phyloP scores from a whole-genome alignment of 2,329 filamentous ascomycete species.

The Apiospora sp. region DNA sequence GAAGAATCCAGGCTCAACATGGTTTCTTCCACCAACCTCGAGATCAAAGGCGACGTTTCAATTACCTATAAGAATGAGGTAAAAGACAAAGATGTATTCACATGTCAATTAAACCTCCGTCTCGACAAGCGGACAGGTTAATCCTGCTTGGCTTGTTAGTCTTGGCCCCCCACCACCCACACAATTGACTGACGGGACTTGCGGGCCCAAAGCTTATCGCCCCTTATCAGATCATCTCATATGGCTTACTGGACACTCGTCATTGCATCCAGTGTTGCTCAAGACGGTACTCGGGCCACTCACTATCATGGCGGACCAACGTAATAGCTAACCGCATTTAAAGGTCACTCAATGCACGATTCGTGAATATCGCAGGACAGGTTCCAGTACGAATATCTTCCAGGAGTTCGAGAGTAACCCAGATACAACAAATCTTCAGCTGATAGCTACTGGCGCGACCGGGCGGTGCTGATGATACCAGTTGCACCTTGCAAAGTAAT shows the following conservation, averaged over 20 bases:
- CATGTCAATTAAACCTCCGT: neutral
- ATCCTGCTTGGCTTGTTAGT: neutral
- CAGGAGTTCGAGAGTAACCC: too few relatives aligned
- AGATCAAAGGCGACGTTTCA: neutral
- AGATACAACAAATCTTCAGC: too few relatives aligned
- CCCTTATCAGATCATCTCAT: slow-evolving; percentile 10
- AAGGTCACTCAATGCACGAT: too few relatives aligned
- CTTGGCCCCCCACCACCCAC: neutral
- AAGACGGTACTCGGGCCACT: too few relatives aligned
- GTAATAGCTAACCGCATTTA: too few relatives aligned
- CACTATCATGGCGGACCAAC: neutral
- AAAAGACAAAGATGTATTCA: neutral
- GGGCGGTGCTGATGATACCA: too few relatives aligned
- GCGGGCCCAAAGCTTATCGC: neutral
- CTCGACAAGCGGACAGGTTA: neutral
- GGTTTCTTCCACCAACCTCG: neutral
- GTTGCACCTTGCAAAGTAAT: too few relatives aligned
- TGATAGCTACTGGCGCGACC: too few relatives aligned
- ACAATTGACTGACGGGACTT: neutral
- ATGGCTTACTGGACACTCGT: neutral
- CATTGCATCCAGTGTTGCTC: neutral
- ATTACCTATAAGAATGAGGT: neutral
- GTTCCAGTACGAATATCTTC: too few relatives aligned
- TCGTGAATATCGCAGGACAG: too few relatives aligned
- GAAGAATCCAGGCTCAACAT: neutral